Evolutionary conservation across 2,329 filamentous ascomycete genomes (phyloP).

Genomic region (Fusarium clavum): DNA sequence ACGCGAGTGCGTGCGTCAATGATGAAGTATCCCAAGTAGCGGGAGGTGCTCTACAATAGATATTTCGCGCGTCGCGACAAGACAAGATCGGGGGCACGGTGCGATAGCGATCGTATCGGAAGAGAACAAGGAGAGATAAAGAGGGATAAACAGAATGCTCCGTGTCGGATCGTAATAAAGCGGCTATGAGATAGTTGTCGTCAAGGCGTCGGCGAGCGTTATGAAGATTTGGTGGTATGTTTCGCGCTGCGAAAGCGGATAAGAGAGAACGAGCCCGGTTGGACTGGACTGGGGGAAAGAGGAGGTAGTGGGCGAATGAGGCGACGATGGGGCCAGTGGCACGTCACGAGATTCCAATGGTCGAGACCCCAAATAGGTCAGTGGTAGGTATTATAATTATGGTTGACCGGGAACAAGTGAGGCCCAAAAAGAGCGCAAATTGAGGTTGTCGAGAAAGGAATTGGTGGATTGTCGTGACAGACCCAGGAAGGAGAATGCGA

Average conservation of each 20-base stretch:
- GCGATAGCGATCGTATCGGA: conserved; percentile 40
- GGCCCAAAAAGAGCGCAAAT: conserved; percentile 40
- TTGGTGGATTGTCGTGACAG: conserved; percentile 38
- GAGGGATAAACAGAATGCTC: conserved; percentile 1
- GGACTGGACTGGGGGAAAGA: conserved; percentile 23
- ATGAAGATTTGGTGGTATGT: conserved; percentile 42
- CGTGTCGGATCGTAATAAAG: conserved; percentile 33
- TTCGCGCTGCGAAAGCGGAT: conserved; percentile 46
- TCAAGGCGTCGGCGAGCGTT: conserved; percentile 46
- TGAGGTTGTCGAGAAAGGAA: conserved; percentile 31
- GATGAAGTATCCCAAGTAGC: conserved; percentile 29
- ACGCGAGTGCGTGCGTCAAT: conserved; percentile 38
- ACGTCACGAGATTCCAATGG: conserved; percentile 44
- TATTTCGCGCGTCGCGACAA: conserved; percentile 49
- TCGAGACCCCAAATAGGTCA: conserved; percentile 34
- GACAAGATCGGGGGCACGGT: conserved; percentile 36
- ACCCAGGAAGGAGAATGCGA: conserved; percentile 45
- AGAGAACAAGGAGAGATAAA: conserved; percentile 24
- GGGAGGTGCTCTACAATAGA: conserved; percentile 27
- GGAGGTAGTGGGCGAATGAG: conserved; percentile 41
- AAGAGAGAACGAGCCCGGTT: conserved; percentile 33
- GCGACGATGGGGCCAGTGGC: conserved; percentile 46
- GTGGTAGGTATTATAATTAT: conserved; percentile 23
- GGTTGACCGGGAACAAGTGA: conserved; percentile 33
- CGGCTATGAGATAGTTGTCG: conserved; percentile 35